Conservation (phyloP, 768 basidiomycete species). For the Botryobasidium botryosum region DNA sequence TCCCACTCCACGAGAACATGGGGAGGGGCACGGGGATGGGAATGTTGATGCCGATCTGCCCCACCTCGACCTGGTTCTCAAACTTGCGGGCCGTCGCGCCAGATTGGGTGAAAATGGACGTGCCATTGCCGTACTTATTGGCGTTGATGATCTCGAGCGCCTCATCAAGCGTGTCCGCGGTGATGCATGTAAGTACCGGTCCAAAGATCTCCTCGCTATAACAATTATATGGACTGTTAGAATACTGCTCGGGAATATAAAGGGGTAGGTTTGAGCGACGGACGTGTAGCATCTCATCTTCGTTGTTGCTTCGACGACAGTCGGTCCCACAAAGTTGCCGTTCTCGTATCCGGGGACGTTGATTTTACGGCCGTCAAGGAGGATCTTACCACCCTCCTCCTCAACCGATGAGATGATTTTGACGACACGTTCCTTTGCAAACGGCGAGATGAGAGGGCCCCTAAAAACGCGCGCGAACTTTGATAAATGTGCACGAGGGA, state of each 20-base stretch:
- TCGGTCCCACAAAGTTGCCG: slow-evolving; percentile 92
- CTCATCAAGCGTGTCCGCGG: slow-evolving; percentile 73
- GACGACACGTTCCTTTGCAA: slow-evolving; percentile 62
- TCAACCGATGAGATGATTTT: slow-evolving; percentile 37
- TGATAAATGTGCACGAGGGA: neutral
- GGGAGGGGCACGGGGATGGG: slow-evolving; percentile 79
- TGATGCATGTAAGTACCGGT: slow-evolving; percentile 65
- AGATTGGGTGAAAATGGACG: slow-evolving; percentile 91
- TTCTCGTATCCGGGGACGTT: slow-evolving; percentile 56
- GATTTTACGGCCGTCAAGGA: slow-evolving; percentile 67
- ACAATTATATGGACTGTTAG: neutral
- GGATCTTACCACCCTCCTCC: slow-evolving; percentile 65
- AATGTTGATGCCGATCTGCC: slow-evolving; percentile 87
- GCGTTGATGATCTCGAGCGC: slow-evolving; percentile 78
- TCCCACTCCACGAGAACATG: slow-evolving; percentile 96
- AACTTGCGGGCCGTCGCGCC: slow-evolving; percentile 92
- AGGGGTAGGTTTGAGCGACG: too few species aligned
- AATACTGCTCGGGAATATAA: slow-evolving; percentile 3
- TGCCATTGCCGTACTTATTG: slow-evolving; percentile 86
- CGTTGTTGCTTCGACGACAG: slow-evolving; percentile 67
- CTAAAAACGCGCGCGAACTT: slow-evolving; percentile 13
- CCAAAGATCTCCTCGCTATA: slow-evolving; percentile 88
- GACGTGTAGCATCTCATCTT: slow-evolving; percentile 80
- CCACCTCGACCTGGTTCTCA: slow-evolving; percentile 72
- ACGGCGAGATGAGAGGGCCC: slow-evolving; percentile 42